Percentiles rank a stretch among this genome's conserved stretches.
Evolutionary conservation across 768 basidiomycete genomes (phyloP).

Genomic region (Naganishia onofrii): DNA sequence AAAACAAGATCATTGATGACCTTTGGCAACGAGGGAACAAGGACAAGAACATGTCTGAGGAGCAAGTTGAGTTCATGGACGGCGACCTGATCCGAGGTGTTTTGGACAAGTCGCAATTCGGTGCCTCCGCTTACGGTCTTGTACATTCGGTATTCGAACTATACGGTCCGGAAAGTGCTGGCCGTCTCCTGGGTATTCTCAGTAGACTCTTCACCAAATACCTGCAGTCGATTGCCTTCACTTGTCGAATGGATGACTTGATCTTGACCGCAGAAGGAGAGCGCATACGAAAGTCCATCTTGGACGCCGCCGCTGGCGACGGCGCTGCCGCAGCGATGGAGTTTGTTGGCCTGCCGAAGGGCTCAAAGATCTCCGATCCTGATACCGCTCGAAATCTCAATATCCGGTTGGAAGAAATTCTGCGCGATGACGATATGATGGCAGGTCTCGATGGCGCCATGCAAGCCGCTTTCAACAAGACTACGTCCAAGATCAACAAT

Average conservation of each 20-base stretch:
- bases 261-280: slow-evolving; percentile 82
- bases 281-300: slow-evolving; percentile 63
- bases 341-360: slow-evolving; percentile 58
- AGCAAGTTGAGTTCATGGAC: slow-evolving; percentile 86
- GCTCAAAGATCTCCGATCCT: slow-evolving; percentile 52
- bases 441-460: slow-evolving; percentile 74
- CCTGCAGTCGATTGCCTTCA: slow-evolving; percentile 93
- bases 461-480: slow-evolving; percentile 59
- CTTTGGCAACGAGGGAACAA: slow-evolving; percentile 62
- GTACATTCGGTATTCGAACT: slow-evolving; percentile 96
- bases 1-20: slow-evolving; percentile 82
- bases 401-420: slow-evolving; percentile 76
- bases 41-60: slow-evolving; percentile 66
- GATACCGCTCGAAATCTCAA: slow-evolving; percentile 51
- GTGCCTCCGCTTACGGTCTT: slow-evolving; percentile 90
- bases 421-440: slow-evolving; percentile 95
- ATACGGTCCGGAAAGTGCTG: slow-evolving; percentile 84
- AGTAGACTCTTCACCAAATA: slow-evolving; percentile 95
- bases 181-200: slow-evolving; percentile 85
- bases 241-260: slow-evolving; percentile 98
- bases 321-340: slow-evolving; percentile 87
- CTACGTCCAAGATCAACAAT: slow-evolving; percentile 87
- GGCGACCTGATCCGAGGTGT: slow-evolving; percentile 91
- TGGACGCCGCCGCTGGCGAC: slow-evolving; percentile 65
- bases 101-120: slow-evolving; percentile 95